phyloP scores from a whole-genome alignment of 106 monocot genomes.

The Apostasia shenzhenica region DNA sequence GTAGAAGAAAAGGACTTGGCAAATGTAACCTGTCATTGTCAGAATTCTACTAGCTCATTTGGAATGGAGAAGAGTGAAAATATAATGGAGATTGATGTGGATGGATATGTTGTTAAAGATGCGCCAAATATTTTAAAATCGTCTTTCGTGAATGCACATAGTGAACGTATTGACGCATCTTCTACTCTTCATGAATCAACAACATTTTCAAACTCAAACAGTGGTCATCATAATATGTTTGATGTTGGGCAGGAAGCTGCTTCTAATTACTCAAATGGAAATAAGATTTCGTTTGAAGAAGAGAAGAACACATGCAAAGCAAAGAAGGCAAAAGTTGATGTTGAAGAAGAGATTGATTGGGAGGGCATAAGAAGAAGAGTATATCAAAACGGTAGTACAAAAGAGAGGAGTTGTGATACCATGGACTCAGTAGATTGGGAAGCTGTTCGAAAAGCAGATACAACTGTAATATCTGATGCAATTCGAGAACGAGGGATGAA shows the following conservation, averaged over 20 bases:
- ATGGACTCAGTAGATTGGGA: conserved; percentile 80
- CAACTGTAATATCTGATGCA: conserved; percentile 41
- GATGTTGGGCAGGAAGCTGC: not conserved
- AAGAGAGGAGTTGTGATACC: conserved; percentile 22
- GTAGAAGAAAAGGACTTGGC: not conserved
- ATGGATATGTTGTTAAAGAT: not conserved
- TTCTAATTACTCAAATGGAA: not conserved
- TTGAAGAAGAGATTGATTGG: conserved; percentile 20
- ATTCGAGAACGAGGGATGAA: conserved; percentile 70
- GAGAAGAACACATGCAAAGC: not conserved
- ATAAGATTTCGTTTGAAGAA: conserved; percentile 3
- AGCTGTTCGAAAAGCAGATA: conserved; percentile 53
- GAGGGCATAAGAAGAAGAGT: conserved; percentile 17
- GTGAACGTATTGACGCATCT: not conserved
- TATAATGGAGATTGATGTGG: not conserved
- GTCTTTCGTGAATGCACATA: not conserved
- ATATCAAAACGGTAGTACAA: not conserved
- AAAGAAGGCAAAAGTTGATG: conserved; percentile 10
- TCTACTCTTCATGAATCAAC: not conserved
- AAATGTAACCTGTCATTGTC: not conserved
- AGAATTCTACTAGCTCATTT: not conserved
- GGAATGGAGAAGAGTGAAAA: conserved; percentile 5
- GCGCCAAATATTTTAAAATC: not conserved
- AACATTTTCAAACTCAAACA: conserved; percentile 1
- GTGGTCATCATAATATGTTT: not conserved